phyloP scores from a whole-genome alignment of 2,329 filamentous ascomycete species.

The Cladosporium colombiae region DNA sequence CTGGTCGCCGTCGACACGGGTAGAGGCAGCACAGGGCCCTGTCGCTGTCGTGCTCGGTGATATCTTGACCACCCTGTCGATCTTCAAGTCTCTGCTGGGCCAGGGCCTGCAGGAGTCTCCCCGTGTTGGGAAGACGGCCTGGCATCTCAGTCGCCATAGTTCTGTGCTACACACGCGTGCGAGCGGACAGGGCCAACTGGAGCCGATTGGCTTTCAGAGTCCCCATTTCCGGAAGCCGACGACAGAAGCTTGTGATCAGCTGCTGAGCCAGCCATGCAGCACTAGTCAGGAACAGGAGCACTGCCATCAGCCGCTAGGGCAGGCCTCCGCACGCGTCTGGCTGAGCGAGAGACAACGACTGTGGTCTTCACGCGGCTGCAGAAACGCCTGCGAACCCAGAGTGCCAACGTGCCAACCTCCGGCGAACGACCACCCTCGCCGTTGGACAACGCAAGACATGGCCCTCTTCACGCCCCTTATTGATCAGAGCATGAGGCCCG shows the following conservation, averaged over 20 bases:
- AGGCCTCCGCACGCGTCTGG: conserved; percentile 7
- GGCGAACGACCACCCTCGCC: conserved; percentile 1
- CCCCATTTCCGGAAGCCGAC: conserved; percentile 8
- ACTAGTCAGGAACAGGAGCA: conserved; percentile 19
- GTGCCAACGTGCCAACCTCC: not conserved
- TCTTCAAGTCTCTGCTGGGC: not conserved
- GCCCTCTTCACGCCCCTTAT: conserved; percentile 9
- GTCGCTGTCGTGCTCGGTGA: not conserved
- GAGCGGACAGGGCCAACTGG: not conserved
- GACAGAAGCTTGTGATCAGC: conserved; percentile 8
- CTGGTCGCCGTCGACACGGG: not conserved
- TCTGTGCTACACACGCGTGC: conserved; percentile 6
- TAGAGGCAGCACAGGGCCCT: not conserved
- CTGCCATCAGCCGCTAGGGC: conserved; percentile 13
- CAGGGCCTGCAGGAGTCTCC: not conserved
- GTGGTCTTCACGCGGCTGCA: conserved; percentile 16
- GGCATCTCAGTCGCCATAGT: not conserved
- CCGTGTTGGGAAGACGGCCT: not conserved
- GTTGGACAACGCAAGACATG: conserved; percentile 16
- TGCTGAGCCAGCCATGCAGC: conserved; percentile 8
- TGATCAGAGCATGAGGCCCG: not conserved
- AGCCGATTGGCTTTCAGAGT: conserved; percentile 11
- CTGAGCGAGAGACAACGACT: conserved; percentile 8
- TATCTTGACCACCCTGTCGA: not conserved
- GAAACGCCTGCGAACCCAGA: conserved; percentile 4